Evolutionary conservation across 108 stramenopile genomes (phyloP).

Genomic region (Discostella pseudostelligera): DNA sequence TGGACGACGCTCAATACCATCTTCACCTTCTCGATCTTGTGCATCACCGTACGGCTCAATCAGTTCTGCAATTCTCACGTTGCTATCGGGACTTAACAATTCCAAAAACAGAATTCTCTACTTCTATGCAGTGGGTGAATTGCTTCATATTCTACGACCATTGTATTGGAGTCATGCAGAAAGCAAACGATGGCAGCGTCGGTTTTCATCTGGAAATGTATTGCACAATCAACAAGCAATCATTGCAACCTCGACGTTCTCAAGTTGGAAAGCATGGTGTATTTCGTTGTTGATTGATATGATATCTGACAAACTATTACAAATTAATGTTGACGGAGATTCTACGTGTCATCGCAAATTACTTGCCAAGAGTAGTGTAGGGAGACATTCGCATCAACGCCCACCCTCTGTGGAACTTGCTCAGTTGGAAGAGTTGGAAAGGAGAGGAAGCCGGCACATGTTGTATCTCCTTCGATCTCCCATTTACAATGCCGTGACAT

Average conservation of each 20-base stretch:
- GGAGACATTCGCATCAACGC: constrained; percentile 2
- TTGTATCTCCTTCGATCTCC: constrained; percentile 45
- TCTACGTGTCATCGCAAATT: constrained; percentile 1
- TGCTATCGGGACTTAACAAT: constrained; percentile 3
- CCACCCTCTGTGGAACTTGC: constrained; percentile 18
- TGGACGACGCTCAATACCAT: constrained; percentile 33
- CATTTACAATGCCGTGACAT: constrained; percentile 31
- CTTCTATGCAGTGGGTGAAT: constrained; percentile 33
- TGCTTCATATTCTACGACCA: constrained; percentile 44
- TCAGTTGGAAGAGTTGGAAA: constrained; percentile 31
- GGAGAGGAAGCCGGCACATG: constrained; percentile 28
- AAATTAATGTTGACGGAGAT: constrained; percentile 3
- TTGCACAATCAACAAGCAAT: not conserved
- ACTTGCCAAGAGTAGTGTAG: not conserved
- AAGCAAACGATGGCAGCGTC: constrained; percentile 14
- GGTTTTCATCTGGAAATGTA: not conserved
- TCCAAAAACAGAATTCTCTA: constrained; percentile 15
- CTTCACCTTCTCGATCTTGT: not conserved
- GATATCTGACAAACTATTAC: constrained; percentile 31
- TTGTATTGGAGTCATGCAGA: constrained; percentile 43
- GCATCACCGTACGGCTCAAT: not conserved
- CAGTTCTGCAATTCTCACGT: constrained; percentile 5
- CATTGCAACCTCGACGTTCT: constrained; percentile 5
- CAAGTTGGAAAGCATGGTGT: constrained; percentile 38
- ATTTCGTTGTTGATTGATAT: constrained; percentile 34